Evolutionary conservation across 2,329 filamentous ascomycete species (phyloP), one percentile per base, ranked within the genome.

Genomic region (Pseudogymnoascus sp.): DNA sequence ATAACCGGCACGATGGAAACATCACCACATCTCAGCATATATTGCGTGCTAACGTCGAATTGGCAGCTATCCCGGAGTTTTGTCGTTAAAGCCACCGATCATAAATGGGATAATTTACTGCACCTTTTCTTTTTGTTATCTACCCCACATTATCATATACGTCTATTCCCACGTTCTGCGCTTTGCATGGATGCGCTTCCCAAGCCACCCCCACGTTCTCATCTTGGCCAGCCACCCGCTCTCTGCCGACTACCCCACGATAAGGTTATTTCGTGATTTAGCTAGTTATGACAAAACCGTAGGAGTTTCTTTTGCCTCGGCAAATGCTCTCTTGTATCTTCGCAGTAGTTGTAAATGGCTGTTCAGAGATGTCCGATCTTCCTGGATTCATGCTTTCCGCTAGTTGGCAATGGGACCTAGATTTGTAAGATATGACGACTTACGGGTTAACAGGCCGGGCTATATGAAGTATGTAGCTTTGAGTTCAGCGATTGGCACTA

Each of bases 31-130:
- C 35, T 58, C 12, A 18, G 59, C 60, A 57, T 62, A 12, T 12
- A 59, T 59, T 59, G 57, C 60, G 60, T 59, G 43, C 57, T 59
- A 14, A 37, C 35, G 35, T n/a, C 35, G 35, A 37, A 37, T 37
- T 37, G 14, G 35, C 35, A 37, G 35, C 14, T 37, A 37, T 37
- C 14, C 14, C 35, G 4, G 35, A 37, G 35, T 37, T 37, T n/a
- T 3, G 22, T 37, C 12, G 35, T 37, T 37, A 37, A 37, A 37
- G 3, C 35, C 35, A 37, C 12, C 3, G 35, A 37, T 37, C 14
- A 37, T 4, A 37, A 37, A 37, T 37, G 35, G 35, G 35, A 11
- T 14, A 14, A n/a, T 6, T 37, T 37, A 37, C n/a, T 37, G 35
- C 35, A 37, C 35, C 35, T 37, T 37, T n/a, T 37, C 35, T 12